Percentiles rank a stretch among this genome's conserved stretches.
Conservation (phyloP, 2,329 filamentous ascomycete species). For the Stemphylium beticola region DNA sequence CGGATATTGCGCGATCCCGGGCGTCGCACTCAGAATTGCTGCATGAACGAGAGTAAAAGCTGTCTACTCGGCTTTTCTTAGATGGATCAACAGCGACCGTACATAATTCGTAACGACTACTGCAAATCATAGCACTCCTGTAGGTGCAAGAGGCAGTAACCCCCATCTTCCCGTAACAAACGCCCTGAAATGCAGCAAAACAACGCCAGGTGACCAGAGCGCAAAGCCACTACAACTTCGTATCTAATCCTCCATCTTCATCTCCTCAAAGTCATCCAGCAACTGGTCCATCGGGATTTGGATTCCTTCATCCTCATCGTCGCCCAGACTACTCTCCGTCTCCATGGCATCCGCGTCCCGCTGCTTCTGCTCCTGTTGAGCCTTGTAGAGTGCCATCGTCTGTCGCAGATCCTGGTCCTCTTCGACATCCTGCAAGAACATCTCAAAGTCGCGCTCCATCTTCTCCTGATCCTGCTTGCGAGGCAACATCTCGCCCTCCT, state of each 20-base stretch:
- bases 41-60: neutral
- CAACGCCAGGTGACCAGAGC: conserved; percentile 4
- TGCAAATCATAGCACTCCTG: neutral
- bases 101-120: neutral
- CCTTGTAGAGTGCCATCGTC: conserved; percentile 86
- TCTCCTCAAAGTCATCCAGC: conserved; percentile 91
- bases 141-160: neutral
- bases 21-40: neutral
- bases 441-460: conserved; percentile 92
- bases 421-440: conserved; percentile 96
- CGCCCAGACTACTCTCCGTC: conserved; percentile 63
- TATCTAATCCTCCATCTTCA: conserved; percentile 67
- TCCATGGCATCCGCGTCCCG: conserved; percentile 71
- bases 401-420: conserved; percentile 88
- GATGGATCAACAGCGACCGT: neutral
- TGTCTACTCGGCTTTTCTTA: neutral
- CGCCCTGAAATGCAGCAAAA: conserved; percentile 12
- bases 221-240: neutral
- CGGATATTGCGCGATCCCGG: neutral
- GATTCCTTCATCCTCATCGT: conserved; percentile 61
- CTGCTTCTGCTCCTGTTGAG: conserved; percentile 60
- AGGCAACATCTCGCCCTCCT: conserved; percentile 85
- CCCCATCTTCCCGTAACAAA: conserved; percentile 1
- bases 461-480: conserved; percentile 87
- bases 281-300: conserved; percentile 63